A percentile compares a stretch with the other conserved stretches of the same genome.
phyloP scores from a whole-genome alignment of 345 rosid species.

The Passiflora organensis region DNA sequence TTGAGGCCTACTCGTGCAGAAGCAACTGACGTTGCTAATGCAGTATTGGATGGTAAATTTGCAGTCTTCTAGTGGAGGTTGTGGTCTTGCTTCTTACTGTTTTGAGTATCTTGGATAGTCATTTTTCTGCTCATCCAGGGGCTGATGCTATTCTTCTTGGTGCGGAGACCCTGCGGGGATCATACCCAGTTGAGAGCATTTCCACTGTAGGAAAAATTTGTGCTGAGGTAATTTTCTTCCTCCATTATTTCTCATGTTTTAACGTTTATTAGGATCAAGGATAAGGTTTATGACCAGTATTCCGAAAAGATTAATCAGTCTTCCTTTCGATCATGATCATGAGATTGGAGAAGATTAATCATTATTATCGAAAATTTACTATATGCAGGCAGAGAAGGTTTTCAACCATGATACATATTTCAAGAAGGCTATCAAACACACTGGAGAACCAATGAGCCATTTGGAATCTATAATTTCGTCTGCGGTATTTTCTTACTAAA shows the following conservation, averaged over 20 bases:
- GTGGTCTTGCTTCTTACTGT: too few relatives aligned
- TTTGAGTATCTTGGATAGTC: not conserved
- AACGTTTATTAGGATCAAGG: too few relatives aligned
- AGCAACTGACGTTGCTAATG: conserved; percentile 99
- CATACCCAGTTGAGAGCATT: conserved; percentile 86
- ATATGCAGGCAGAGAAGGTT: conserved; percentile 38
- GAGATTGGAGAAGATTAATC: too few relatives aligned
- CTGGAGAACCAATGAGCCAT: conserved; percentile 39
- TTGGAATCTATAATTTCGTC: conserved; percentile 43
- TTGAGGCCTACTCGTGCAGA: conserved; percentile 99
- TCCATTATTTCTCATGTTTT: not conserved
- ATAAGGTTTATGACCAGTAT: too few relatives aligned
- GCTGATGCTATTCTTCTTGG: conserved; percentile 93
- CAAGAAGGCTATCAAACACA: conserved; percentile 29
- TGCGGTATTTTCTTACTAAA: conserved; percentile 21
- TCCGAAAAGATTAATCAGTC: too few relatives aligned
- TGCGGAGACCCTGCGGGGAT: conserved; percentile 93
- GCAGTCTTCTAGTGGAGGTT: not conserved
- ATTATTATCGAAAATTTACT: too few relatives aligned
- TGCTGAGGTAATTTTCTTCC: conserved; percentile 55
- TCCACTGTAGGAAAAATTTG: conserved; percentile 80
- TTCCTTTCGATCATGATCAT: too few relatives aligned
- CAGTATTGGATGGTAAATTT: conserved; percentile 81
- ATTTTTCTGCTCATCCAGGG: conserved; percentile 39
- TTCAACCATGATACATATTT: conserved; percentile 33